phyloP scores from a whole-genome alignment of 2,329 filamentous ascomycete genomes.

The Aspergillus versicolor region DNA sequence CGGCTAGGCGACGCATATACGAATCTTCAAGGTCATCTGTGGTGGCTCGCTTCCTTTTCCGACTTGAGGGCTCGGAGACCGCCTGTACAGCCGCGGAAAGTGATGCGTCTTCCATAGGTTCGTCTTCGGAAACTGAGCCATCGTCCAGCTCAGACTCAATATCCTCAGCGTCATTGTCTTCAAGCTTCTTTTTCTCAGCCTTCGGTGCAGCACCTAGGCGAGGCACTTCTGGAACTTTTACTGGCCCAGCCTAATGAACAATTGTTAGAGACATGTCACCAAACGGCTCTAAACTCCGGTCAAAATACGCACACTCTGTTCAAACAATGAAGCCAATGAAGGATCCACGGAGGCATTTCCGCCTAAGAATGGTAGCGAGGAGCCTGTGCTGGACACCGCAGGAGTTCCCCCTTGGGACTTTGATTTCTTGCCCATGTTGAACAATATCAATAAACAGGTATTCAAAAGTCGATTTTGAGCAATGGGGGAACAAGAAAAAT shows the following conservation, averaged over 20 bases:
- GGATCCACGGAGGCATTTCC: constrained; percentile 68
- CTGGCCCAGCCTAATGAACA: constrained; percentile 38
- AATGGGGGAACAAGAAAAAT: background rate
- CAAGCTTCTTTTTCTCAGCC: constrained; percentile 19
- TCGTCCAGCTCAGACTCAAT: constrained; percentile 26
- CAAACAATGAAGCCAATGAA: constrained; percentile 67
- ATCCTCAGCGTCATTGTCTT: constrained; percentile 28
- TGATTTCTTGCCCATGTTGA: constrained; percentile 36
- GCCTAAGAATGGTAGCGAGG: constrained; percentile 46
- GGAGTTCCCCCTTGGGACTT: constrained; percentile 27
- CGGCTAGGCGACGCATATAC: constrained; percentile 45
- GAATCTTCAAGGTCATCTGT: constrained; percentile 46
- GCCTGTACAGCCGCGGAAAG: constrained; percentile 32
- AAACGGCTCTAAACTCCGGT: background rate
- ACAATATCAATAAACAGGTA: background rate
- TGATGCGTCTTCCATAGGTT: constrained; percentile 44
- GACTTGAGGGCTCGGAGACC: constrained; percentile 26
- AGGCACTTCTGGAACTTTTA: constrained; percentile 34
- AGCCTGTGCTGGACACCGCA: constrained; percentile 12
- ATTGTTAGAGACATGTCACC: constrained; percentile 11
- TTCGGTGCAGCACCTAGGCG: constrained; percentile 11
- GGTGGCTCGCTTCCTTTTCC: constrained; percentile 56
- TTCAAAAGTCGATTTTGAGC: background rate
- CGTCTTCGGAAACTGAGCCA: constrained; percentile 33
- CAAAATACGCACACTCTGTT: constrained; percentile 63